These are phyloP conservation scores for Botrytis medusae DNA, from an alignment of 2,329 filamentous ascomycete species.

Conservation along the genomic window DNA sequence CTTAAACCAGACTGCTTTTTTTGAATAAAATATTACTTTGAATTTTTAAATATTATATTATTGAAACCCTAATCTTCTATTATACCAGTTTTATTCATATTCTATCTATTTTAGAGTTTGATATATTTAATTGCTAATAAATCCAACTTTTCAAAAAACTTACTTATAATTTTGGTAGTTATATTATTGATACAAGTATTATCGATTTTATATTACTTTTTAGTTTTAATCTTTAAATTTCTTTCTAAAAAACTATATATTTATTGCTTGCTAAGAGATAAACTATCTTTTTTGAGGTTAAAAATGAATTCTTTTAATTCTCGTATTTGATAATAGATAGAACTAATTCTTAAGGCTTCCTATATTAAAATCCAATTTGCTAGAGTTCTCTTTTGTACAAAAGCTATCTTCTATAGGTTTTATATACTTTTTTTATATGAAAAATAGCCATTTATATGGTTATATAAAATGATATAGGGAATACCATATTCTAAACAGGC, in stretches of 20 bases:
- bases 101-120: conserved; percentile 21
- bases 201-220: conserved; percentile 21
- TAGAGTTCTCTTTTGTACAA: not conserved
- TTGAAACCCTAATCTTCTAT: conserved; percentile 21
- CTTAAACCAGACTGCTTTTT: conserved; percentile 21
- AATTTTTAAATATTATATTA: conserved; percentile 15
- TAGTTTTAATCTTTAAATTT: conserved; percentile 22
- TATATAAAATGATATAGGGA: conserved; percentile 10
- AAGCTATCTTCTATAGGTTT: conserved; percentile 8
- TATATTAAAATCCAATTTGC: conserved; percentile 17
- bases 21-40: conserved; percentile 18
- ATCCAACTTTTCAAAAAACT: conserved; percentile 21
- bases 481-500: conserved; percentile 12
- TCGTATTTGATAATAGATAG: conserved; percentile 14
- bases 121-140: conserved; percentile 16
- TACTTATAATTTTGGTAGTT: conserved; percentile 19
- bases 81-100: conserved; percentile 23
- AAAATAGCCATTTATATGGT: not conserved
- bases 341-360: conserved; percentile 11
- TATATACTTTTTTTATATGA: conserved; percentile 6
- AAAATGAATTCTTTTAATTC: not conserved
- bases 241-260: not conserved
- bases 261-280: conserved; percentile 21
- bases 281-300: not conserved
- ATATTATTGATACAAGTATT: conserved; percentile 20